Evolutionary conservation across 2,329 filamentous ascomycete genomes (phyloP), one percentile per base, ranked within the genome.

Genomic region (Fonsecaea pugnacius): DNA sequence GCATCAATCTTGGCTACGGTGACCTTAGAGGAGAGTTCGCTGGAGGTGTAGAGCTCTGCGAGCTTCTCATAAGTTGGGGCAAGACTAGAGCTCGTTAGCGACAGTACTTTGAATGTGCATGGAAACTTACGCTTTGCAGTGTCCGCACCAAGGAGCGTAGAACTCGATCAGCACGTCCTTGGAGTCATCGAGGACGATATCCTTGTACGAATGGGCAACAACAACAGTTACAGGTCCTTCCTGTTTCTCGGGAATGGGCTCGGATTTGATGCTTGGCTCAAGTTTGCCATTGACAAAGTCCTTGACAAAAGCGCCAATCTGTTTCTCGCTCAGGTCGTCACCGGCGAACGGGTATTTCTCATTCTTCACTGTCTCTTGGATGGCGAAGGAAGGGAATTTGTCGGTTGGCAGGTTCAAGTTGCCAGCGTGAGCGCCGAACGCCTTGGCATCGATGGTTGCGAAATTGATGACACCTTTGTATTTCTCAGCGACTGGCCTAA

Each of bases 81-180:
- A 70, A 89, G 83, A 73, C 81, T 82, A 60, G 8, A 36, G 64
- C 62, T 46, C 35, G 35, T 60, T 51, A 60, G 57, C 35, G 53
- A 53, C 16, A 9, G 40, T 8, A 46, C 8, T 18, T 46, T 8
- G n/a, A 8, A 46, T 3, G 18, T 46, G n/a, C 3, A 12, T 35
- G 21, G 52, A 30, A 46, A 77, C 80, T 75, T 77, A 83, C 80
- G 86, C 81, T 78, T 89, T 89, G 85, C 87, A 89, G 80, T 89
- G 87, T 76, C 87, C 87, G 73, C 87, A 89, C 87, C 87, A 89
- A 70, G 95, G 95, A 65, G 95, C 95, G 83, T 99, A 99, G 84
- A 96, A 98, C 84, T 99, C 95, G 70, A 99, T 82, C 71, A 99
- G 87, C 65, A 99, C 95, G 79, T 99, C 95, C 89, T 98, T 98